Base-by-base conservation (phyloP, 2,329 filamentous ascomycete genomes). In the Teratosphaeriaceae sp. region DNA sequence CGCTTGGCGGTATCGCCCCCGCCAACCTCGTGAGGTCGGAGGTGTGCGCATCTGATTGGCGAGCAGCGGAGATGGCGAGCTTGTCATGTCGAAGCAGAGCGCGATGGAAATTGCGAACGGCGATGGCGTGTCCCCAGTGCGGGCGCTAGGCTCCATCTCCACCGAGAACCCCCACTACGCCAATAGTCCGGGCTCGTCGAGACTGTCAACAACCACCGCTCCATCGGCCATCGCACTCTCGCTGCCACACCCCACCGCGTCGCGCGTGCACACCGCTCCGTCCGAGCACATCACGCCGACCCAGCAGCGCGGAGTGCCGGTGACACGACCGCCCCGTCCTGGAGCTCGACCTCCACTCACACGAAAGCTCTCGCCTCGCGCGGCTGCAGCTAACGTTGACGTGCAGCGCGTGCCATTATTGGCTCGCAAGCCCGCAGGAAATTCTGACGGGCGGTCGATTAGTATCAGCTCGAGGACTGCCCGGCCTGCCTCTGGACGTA, bases 1-100 rank as follows among this genome's bases (percentile, higher is more conserved):
- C 22, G 12, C 15, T 20, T 11, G 35, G n/a, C n/a, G 35, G 12
- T 26, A 38, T 23, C n/a, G 35, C n/a, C 35, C 35, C 21, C 35
- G 35, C 7, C 19, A 13, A 12, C n/a, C 19, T 23, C 20, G 22
- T 38, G 35, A 38, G 3, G 35, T 38, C 18, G n/a, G 16, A 11
- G 19, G 35, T 24, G 35, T 38, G 35, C 35, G 20, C 4, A 38
- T 13, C 12, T 38, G 35, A 38, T 38, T 38, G 35, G 35, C 20
- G 21, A 5, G 8, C 12, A 38, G 22, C 6, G 7, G 24, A 29
- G 23, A 29, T 30, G 23, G 38, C 8, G 12, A 24, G 37, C 24
- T 39, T 26, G 5, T 11, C 9, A n/a, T 38, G 36, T 41, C 20
- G 23, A 24, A 34, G 37, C 37, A 26, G 30, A 7, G 18, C n/a